Evolutionary conservation across 768 basidiomycete genomes (phyloP).

Genomic region (Dioszegia hungarica): DNA sequence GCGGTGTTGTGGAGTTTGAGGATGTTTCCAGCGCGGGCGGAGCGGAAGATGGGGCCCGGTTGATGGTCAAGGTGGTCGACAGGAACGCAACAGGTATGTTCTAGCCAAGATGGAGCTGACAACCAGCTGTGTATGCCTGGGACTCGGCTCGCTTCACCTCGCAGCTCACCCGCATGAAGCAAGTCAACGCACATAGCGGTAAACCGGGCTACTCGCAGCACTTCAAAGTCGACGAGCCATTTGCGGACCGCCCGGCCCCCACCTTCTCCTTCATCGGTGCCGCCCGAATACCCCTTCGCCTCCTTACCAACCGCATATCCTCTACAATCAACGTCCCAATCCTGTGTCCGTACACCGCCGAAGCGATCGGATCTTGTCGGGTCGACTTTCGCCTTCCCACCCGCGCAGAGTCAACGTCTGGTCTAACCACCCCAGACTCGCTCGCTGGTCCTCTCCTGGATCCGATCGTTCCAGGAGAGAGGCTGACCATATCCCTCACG

Average conservation of each 20-base stretch:
- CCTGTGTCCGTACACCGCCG: constrained; percentile 87
- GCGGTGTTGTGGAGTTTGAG: constrained; percentile 83
- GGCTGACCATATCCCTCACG: constrained; percentile 71
- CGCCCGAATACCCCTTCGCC: constrained; percentile 72
- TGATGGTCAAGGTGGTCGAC: constrained; percentile 88
- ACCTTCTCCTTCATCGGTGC: constrained; percentile 91
- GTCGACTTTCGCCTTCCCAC: constrained; percentile 65
- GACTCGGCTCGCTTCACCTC: constrained; percentile 81
- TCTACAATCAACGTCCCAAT: constrained; percentile 76
- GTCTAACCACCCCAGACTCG: constrained; percentile 26
- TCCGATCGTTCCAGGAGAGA: constrained; percentile 8
- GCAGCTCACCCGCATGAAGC: constrained; percentile 88
- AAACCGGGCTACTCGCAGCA: constrained; percentile 89
- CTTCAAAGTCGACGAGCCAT: constrained; percentile 87
- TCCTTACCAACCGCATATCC: constrained; percentile 70
- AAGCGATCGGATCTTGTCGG: constrained; percentile 91
- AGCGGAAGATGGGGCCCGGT: constrained; percentile 70
- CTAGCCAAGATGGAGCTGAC: constrained; percentile 9
- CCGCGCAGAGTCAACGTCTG: constrained; percentile 51
- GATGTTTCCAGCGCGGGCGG: constrained; percentile 80
- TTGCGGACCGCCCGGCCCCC: constrained; percentile 81
- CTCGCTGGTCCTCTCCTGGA: background rate
- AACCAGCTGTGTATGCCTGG: constrained; percentile 81
- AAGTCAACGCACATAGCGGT: constrained; percentile 80
- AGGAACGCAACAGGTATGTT: constrained; percentile 59